Percentiles rank a stretch among this genome's conserved stretches.
Evolutionary conservation across 495 filamentous ascomycete species (phyloP).

Genomic region (Echria macrotheca): DNA sequence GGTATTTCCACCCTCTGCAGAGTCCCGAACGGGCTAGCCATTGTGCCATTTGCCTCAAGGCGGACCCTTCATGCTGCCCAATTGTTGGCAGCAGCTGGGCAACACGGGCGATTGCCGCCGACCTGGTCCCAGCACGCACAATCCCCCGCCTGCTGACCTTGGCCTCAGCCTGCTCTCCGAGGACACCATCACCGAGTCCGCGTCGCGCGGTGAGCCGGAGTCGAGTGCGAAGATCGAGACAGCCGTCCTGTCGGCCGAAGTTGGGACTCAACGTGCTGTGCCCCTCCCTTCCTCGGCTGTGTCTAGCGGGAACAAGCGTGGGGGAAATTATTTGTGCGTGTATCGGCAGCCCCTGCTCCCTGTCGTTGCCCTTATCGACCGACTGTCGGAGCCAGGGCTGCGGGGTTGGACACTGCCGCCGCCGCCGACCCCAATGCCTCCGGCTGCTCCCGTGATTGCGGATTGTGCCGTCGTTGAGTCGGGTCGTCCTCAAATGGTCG

Average conservation of each 20-base stretch:
- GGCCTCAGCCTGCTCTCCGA: background rate
- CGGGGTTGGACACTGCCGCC: conserved; percentile 3
- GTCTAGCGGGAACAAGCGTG: background rate
- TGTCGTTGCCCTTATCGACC: conserved; percentile 5
- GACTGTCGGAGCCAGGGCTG: conserved; percentile 1
- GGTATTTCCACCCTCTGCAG: background rate
- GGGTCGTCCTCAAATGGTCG: too few relatives aligned
- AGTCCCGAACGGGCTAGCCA: background rate
- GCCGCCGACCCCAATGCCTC: background rate
- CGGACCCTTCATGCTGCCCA: conserved; percentile 6
- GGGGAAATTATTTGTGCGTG: conserved; percentile 7
- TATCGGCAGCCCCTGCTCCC: conserved; percentile 3
- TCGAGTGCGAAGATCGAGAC: background rate
- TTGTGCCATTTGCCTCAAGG: background rate
- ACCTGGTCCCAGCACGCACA: conserved; percentile 8
- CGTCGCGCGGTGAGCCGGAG: background rate
- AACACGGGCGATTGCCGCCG: too few relatives aligned
- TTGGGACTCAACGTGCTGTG: too few relatives aligned
- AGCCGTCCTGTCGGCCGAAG: background rate
- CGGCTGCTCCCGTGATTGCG: background rate
- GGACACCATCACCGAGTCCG: conserved; percentile 3
- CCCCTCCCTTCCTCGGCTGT: too few relatives aligned
- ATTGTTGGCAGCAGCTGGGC: background rate
- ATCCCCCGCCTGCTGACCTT: conserved; percentile 4
- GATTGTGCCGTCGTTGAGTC: too few relatives aligned